These are phyloP conservation scores for Ceratobasidium sp. DNA, from an alignment of 1,284 basidiomycete genomes.

Conservation along the genomic window DNA sequence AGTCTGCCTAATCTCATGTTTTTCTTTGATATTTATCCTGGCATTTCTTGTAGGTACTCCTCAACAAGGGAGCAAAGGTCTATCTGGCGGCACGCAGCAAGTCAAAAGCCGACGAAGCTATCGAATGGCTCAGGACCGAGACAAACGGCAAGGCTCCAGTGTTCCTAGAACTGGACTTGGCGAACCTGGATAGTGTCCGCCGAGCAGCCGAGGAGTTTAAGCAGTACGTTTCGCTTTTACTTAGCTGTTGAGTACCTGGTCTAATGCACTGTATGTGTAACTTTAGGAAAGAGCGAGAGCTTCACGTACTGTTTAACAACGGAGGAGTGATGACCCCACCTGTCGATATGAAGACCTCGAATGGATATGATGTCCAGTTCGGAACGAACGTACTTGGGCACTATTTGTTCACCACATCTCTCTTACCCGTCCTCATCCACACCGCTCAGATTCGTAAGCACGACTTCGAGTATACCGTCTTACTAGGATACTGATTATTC, in stretches of 20 bases:
- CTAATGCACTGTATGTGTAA: background rate
- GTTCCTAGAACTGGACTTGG: conserved; percentile 71
- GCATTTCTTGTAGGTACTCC: conserved; percentile 59
- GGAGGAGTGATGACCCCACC: conserved; percentile 71
- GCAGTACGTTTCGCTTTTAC: conserved; percentile 56
- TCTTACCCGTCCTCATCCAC: conserved; percentile 63
- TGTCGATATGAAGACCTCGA: conserved; percentile 61
- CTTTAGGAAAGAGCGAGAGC: conserved; percentile 62
- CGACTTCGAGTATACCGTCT: background rate
- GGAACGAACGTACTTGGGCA: conserved; percentile 72
- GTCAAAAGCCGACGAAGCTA: conserved; percentile 59
- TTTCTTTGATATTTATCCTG: no score
- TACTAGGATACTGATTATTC: background rate
- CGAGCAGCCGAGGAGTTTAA: conserved; percentile 66
- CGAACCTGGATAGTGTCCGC: conserved; percentile 68
- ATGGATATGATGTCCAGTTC: conserved; percentile 71
- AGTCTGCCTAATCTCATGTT: background rate
- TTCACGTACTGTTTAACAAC: conserved; percentile 69
- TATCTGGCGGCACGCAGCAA: conserved; percentile 70
- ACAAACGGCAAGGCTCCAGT: conserved; percentile 62
- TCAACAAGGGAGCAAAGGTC: conserved; percentile 72
- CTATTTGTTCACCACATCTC: conserved; percentile 65
- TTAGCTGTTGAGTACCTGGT: background rate
- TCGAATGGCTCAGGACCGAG: conserved; percentile 52
- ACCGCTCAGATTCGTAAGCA: conserved; percentile 28